phyloP scores from a whole-genome alignment of 2,329 filamentous ascomycete species.

The Fusarium devonianum region DNA sequence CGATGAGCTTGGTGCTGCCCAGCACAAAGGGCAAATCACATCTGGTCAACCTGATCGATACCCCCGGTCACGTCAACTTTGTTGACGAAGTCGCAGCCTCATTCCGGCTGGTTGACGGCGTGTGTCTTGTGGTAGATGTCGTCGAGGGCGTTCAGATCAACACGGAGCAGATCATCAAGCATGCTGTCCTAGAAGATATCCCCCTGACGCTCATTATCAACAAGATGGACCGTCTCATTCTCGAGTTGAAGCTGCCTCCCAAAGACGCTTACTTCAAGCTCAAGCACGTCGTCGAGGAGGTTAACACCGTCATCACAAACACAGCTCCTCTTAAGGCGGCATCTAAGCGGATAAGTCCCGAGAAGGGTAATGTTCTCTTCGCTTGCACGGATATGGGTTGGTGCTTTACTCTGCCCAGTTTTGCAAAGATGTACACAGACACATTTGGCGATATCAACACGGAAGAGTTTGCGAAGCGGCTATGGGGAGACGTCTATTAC shows the following conservation, averaged over 20 bases:
- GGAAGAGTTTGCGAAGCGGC: constrained; percentile 79
- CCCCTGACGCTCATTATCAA: constrained; percentile 92
- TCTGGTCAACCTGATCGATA: constrained; percentile 93
- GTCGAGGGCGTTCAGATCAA: constrained; percentile 99
- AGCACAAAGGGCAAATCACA: constrained; percentile 93
- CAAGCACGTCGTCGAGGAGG: constrained; percentile 97
- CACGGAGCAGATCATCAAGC: constrained; percentile 96
- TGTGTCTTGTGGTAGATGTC: constrained; percentile 93
- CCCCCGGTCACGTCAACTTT: constrained; percentile 97
- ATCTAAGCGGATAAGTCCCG: constrained; percentile 83
- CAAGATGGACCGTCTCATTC: constrained; percentile 94
- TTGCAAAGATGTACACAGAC: constrained; percentile 95
- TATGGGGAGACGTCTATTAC: constrained; percentile 98
- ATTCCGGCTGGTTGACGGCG: constrained; percentile 85
- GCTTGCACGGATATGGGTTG: constrained; percentile 92
- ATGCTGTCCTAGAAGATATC: constrained; percentile 88
- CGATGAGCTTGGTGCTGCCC: constrained; percentile 92
- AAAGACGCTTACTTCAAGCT: constrained; percentile 98
- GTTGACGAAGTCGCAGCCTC: constrained; percentile 95
- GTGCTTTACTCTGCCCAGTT: constrained; percentile 94
- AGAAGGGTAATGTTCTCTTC: constrained; percentile 98
- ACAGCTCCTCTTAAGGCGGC: constrained; percentile 83
- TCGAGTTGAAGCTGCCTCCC: constrained; percentile 93
- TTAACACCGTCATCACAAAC: constrained; percentile 94
- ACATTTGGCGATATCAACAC: constrained; percentile 83